Conservation (phyloP, 371 early-diverging fungal species). For the Scutellospora calospora region DNA sequence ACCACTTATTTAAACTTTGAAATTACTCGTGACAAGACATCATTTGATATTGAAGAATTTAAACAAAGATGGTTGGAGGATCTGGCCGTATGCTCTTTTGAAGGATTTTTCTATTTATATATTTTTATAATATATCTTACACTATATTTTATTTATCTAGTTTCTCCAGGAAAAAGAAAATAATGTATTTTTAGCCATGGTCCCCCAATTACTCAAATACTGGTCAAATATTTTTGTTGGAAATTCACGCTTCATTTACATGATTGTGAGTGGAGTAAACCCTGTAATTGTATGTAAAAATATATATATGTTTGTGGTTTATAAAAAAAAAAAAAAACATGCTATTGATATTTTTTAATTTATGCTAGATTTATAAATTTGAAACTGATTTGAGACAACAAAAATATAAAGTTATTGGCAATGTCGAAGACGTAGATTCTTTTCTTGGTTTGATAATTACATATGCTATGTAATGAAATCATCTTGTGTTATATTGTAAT, state of each 20-base stretch:
- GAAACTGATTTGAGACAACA: conserved; percentile 1
- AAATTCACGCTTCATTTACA: background rate
- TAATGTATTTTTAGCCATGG: conserved; percentile 1
- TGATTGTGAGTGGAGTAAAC: conserved; percentile 2
- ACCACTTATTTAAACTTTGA: background rate
- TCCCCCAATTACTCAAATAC: background rate
- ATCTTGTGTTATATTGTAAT: no score
- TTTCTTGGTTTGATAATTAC: no score
- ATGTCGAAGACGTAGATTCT: background rate
- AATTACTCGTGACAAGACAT: background rate
- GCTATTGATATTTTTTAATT: no score
- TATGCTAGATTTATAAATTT: conserved; percentile 14
- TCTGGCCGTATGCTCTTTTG: background rate
- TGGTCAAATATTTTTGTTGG: conserved; percentile 9
- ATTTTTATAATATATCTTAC: background rate
- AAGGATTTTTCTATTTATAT: background rate
- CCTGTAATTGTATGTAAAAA: background rate
- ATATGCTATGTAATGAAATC: background rate
- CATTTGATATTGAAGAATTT: background rate
- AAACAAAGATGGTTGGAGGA: background rate
- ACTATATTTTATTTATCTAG: background rate
- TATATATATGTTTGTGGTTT: background rate
- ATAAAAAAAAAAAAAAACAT: background rate
- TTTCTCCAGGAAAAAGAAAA: background rate
- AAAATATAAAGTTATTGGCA: background rate